These are phyloP conservation scores for Pseudodiploospora longispora DNA, from an alignment of 2,329 filamentous ascomycete genomes.

Conservation along the genomic window DNA sequence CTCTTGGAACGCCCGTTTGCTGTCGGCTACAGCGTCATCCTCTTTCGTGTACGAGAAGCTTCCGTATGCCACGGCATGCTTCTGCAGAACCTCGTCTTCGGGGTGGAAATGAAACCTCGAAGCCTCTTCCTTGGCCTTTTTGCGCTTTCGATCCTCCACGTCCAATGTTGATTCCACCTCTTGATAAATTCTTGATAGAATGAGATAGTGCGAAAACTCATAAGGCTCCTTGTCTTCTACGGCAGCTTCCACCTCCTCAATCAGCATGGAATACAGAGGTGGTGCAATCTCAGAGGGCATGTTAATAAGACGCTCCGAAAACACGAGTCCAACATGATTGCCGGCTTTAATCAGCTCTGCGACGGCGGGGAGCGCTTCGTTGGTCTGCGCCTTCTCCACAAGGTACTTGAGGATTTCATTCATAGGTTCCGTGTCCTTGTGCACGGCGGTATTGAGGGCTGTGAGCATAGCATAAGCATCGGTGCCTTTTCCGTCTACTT, in stretches of 20 bases:
- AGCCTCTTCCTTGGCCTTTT: slow-evolving; percentile 54
- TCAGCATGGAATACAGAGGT: slow-evolving; percentile 89
- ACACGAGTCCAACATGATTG: slow-evolving; percentile 68
- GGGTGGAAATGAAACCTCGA: slow-evolving; percentile 87
- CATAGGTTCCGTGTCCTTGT: slow-evolving; percentile 66
- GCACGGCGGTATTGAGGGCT: slow-evolving; percentile 72
- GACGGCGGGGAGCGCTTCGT: slow-evolving; percentile 48
- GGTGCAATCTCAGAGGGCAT: slow-evolving; percentile 90
- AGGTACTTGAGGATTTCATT: slow-evolving; percentile 67
- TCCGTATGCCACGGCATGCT: slow-evolving; percentile 61
- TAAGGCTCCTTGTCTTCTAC: slow-evolving; percentile 88
- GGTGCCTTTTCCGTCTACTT: slow-evolving; percentile 88
- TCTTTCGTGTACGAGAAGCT: slow-evolving; percentile 74
- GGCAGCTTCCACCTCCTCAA: slow-evolving; percentile 84
- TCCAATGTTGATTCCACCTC: slow-evolving; percentile 80
- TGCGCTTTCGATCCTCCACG: slow-evolving; percentile 50
- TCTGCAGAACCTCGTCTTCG: slow-evolving; percentile 84
- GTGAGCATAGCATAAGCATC: slow-evolving; percentile 92
- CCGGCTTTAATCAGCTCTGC: slow-evolving; percentile 44
- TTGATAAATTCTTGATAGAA: slow-evolving; percentile 85
- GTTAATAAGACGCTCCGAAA: slow-evolving; percentile 94
- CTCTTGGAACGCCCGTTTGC: slow-evolving; percentile 91
- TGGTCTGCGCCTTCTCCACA: slow-evolving; percentile 43
- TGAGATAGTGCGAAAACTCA: slow-evolving; percentile 84
- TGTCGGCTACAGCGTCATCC: slow-evolving; percentile 75